Base-by-base conservation (phyloP, 1,284 basidiomycete species). In the Boletus smithii region DNA sequence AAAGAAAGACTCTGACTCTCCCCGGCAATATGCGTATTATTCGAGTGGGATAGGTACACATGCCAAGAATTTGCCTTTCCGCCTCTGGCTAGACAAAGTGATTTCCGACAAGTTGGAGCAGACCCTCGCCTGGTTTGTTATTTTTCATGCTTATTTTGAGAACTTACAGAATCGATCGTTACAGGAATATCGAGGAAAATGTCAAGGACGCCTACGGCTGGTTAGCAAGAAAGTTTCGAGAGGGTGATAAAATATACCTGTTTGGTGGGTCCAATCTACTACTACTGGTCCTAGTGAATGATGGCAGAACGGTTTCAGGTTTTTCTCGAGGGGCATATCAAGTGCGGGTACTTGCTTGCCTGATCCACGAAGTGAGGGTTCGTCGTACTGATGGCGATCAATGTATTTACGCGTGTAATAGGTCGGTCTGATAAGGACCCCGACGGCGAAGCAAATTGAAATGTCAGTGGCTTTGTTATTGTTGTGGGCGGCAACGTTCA, bases 171-270 rank as follows among this genome's bases (percentile, higher is more conserved):
- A 5, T 6, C 14, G 20, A 4, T 33, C 20, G 2, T 16, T 3
- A 8, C 14, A 56, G 54, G 43, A 48, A 42, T 8, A 27, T 44
- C 13, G 46, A 36, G 56, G 63, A 46, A 56, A 57, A 48, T 8
- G 43, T 53, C n/a, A 64, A 60, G 20, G 29, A 44, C 7, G 69
- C 65, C 0, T 73, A 73, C 53, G 36, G 52, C 5, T 73, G 71
- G 71, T 54, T 73, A 8, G 58, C 60, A 1, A 58, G 61, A 6
- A 54, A 53, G 5, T 72, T 72, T 49, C 18, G 47, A 14, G 23
- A 45, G 1, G 69, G 68, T 2, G 69, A 71, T 43, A 44, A 47
- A 8, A 70, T 72, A 18, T 73, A 60, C 45, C 44, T 73, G 5
- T 71, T 73, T 46, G 71, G 71, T 72, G 43, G 0, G 44, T 35